A percentile compares a stretch with the other conserved stretches of the same genome.
Conservation (phyloP, 306 rosid genomes). For the Ormosia semicastrata region DNA sequence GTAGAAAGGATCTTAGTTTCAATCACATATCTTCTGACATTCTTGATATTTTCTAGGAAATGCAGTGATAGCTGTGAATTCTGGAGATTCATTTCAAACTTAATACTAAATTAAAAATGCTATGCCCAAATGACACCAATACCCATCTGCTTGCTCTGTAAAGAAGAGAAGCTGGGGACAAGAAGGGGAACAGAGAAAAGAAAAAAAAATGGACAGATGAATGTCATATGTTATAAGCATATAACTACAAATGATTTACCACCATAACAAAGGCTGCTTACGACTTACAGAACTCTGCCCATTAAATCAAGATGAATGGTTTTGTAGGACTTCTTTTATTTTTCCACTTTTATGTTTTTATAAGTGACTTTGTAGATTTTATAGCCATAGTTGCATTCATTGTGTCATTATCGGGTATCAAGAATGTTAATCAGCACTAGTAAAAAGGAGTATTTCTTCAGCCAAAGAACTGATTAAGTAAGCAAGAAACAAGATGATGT, state of each 20-base stretch:
- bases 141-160: not conserved
- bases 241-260: not conserved
- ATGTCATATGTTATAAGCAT: not conserved
- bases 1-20: not conserved
- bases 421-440: conserved; percentile 5
- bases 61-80: not conserved
- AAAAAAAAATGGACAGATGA: not conserved
- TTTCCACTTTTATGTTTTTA: not conserved
- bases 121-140: not conserved
- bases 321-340: not conserved
- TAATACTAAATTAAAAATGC: not conserved
- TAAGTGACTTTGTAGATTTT: not conserved
- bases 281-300: not conserved
- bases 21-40: not conserved
- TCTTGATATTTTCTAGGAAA: not conserved
- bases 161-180: not conserved
- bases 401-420: not conserved
- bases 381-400: not conserved
- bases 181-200: not conserved
- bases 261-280: not conserved
- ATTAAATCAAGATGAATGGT: not conserved
- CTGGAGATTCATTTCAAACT: conserved; percentile 1
- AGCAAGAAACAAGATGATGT: not conserved
- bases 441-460: not conserved
- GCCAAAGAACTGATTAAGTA: conserved; percentile 1